Base-by-base conservation (phyloP, 768 basidiomycete species). In the Aureoboletus auriporus region DNA sequence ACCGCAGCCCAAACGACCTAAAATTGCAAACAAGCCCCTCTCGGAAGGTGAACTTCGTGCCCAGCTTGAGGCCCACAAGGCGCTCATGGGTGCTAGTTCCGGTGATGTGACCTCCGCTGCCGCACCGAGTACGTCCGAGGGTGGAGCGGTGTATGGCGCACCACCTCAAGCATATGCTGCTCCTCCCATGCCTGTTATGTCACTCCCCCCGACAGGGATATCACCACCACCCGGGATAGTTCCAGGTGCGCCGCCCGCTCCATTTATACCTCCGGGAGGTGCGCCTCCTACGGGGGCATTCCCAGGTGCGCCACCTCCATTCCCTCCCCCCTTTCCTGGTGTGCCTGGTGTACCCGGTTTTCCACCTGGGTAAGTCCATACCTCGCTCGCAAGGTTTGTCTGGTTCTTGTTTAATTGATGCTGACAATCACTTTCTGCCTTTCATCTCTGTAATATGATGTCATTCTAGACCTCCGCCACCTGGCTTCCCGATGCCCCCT, bases 21-120 rank as follows among this genome's bases (percentile, higher is more conserved):
- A 89, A 66, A 73, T 82, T 26, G 86, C 90, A 55, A 89, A 92
- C 59, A 77, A 80, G 4, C 76, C 83, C 1, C 68, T 97, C 5
- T 79, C 84, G 1, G 89, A 95, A 57, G 86, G 87, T 0, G 89
- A 98, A 59, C 76, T 97, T 14, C 80, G 79, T 51, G 83, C 85
- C 0, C 90, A 94, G 65, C 77, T 98, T 4, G 84, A 82, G 46
- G 89, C 91, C 2, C 95, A 98, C 69, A 92, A 86, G 65, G 86
- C 86, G 7, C 76, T 98, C 38, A 97, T 99, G 95, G 87, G 89
- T 23, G 76, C 71, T 8, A 71, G 53, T 42, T 56, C 78, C 6
- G 53, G 63, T 9, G 58, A 74, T 8, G 64, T 69, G 17, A 55
- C 67, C 12, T 41, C 54, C 16, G 42, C 67, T 10, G 55, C 70